These are phyloP conservation scores for Rhynchospora breviuscula DNA, from an alignment of 176 grass and related monocot species.

Conservation along the genomic window DNA sequence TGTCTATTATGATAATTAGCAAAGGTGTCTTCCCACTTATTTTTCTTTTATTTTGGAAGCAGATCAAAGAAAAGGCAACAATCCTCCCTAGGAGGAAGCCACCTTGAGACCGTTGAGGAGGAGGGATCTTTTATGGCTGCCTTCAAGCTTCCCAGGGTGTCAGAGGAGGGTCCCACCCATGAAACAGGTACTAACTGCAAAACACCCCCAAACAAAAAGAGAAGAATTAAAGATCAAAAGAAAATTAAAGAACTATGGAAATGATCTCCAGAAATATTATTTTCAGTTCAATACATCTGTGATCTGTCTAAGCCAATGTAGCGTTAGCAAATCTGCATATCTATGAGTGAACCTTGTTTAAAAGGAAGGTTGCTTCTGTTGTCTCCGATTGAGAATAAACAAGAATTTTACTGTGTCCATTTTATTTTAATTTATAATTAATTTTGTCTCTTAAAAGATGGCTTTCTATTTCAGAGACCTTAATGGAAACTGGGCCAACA, in stretches of 20 bases:
- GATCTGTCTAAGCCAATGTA: neutral
- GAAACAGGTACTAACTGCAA: slow-evolving; percentile 25
- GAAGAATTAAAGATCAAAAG: neutral
- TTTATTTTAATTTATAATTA: neutral
- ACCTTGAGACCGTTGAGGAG: slow-evolving; percentile 80
- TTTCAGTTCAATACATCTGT: neutral
- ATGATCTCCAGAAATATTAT: neutral
- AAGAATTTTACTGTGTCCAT: neutral
- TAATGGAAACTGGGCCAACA: slow-evolving; percentile 74
- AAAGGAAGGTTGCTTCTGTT: neutral
- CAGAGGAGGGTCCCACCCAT: slow-evolving; percentile 38
- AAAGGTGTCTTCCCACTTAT: neutral
- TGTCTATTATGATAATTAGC: neutral
- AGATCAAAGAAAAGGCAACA: slow-evolving; percentile 68
- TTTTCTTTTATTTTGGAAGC: neutral
- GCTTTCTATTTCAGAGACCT: slow-evolving; percentile 40
- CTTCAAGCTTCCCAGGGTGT: slow-evolving; percentile 69
- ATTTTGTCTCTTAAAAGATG: neutral
- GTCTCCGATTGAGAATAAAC: neutral
- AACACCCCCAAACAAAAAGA: neutral
- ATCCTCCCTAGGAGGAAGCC: slow-evolving; percentile 53
- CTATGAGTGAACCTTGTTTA: neutral
- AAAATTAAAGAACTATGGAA: neutral
- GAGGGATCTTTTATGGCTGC: slow-evolving; percentile 47
- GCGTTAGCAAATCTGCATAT: neutral